Evolutionary conservation across 441 rosid genomes (phyloP).

Genomic region (Erodium texanum): DNA sequence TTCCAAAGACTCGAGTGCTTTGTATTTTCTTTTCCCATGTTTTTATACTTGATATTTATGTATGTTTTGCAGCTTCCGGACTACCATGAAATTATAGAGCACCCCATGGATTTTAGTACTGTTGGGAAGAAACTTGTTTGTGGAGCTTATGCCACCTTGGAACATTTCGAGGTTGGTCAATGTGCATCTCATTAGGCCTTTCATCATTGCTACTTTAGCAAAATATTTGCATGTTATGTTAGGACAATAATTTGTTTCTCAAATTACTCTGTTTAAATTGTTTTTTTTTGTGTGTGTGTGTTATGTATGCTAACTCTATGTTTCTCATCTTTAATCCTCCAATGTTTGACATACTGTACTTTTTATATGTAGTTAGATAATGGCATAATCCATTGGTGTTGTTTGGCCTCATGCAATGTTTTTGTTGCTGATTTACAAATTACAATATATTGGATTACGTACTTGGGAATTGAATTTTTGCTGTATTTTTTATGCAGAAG

Average conservation of each 20-base stretch:
- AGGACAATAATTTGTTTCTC: not conserved
- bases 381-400: not conserved
- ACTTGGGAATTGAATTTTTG: not conserved
- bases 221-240: too few species aligned
- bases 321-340: not conserved
- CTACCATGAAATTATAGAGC: conserved; percentile 37
- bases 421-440: not conserved
- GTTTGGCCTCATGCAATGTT: not conserved
- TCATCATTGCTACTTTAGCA: too few species aligned
- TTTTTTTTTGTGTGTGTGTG: not conserved
- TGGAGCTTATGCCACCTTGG: conserved; percentile 33
- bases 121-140: conserved; percentile 35
- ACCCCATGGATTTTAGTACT: conserved; percentile 52
- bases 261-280: not conserved
- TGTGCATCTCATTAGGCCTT: too few species aligned
- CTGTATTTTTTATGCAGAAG: conserved; percentile 39
- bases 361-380: not conserved
- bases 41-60: not conserved
- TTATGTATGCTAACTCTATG: not conserved
- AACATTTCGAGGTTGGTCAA: conserved; percentile 42
- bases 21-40: not conserved
- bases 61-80: conserved; percentile 38
- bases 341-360: too few species aligned
- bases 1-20: not conserved
- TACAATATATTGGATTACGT: too few species aligned